Percentiles rank a stretch among this genome's conserved stretches.
These are phyloP conservation scores for Penicillium corylophilum DNA, from an alignment of 2,329 filamentous ascomycete species.

Conservation along the genomic window DNA sequence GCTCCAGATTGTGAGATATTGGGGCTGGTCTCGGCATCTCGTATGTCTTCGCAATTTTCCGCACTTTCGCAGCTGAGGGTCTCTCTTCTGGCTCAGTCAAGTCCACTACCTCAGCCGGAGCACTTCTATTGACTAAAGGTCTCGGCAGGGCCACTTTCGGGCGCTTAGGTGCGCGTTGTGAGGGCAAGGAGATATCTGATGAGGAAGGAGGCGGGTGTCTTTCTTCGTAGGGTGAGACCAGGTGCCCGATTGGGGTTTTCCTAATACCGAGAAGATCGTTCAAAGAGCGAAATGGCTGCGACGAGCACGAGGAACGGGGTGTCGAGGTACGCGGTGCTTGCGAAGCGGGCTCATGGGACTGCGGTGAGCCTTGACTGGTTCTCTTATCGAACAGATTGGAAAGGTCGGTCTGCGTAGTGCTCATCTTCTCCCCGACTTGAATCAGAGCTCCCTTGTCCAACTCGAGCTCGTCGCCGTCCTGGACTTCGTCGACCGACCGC, in stretches of 20 bases:
- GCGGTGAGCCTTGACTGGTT: slow-evolving; percentile 37
- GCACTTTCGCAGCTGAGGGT: neutral
- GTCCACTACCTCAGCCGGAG: slow-evolving; percentile 21
- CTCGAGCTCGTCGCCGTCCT: slow-evolving; percentile 77
- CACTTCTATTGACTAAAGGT: slow-evolving; percentile 4
- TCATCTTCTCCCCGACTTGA: slow-evolving; percentile 75
- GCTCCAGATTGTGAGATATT: neutral
- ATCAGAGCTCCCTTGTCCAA: slow-evolving; percentile 77
- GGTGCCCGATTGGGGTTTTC: slow-evolving; percentile 63
- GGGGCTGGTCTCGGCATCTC: neutral
- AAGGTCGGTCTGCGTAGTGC: slow-evolving; percentile 72
- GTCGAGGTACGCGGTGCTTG: slow-evolving; percentile 45
- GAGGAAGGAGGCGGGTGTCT: slow-evolving; percentile 14
- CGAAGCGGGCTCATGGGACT: slow-evolving; percentile 33
- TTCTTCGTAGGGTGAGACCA: slow-evolving; percentile 66
- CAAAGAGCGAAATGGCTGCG: slow-evolving; percentile 56
- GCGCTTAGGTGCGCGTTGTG: slow-evolving; percentile 36
- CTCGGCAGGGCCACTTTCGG: slow-evolving; percentile 20
- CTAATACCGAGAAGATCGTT: slow-evolving; percentile 66
- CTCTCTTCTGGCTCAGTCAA: slow-evolving; percentile 16
- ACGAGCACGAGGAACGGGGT: slow-evolving; percentile 24
- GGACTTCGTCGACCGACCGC: slow-evolving; percentile 65
- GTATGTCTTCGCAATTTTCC: neutral
- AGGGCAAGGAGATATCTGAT: slow-evolving; percentile 5
- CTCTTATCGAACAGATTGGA: slow-evolving; percentile 72